Percentiles rank a stretch among this genome's conserved stretches.
phyloP scores from a whole-genome alignment of 306 rosid genomes.

The Cyclanthera cordifolia region DNA sequence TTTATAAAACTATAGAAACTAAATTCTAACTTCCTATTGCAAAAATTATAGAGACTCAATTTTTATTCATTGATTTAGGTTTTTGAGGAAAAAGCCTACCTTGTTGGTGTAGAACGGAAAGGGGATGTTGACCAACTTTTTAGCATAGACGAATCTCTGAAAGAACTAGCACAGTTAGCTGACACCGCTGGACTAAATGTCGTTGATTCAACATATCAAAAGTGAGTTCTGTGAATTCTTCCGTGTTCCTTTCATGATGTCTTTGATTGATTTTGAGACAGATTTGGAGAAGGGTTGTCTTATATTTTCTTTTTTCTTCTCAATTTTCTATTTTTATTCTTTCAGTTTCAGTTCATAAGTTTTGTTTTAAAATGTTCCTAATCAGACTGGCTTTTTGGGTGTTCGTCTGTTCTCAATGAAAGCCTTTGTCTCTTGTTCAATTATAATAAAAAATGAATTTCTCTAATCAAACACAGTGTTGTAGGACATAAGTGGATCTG shows the following conservation, averaged over 20 bases:
- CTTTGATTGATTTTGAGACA: background rate
- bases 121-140: constrained; percentile 38
- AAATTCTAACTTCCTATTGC: too few species aligned
- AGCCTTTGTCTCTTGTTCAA: background rate
- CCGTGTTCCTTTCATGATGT: background rate
- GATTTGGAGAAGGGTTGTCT: background rate
- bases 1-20: too few species aligned
- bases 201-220: constrained; percentile 76
- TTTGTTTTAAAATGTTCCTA: background rate
- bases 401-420: background rate
- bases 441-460: background rate
- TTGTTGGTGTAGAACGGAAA: constrained; percentile 76
- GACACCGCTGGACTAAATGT: constrained; percentile 87
- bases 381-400: constrained; percentile 2
- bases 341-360: background rate
- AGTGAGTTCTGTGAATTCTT: constrained; percentile 25
- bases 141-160: constrained; percentile 61
- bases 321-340: background rate
- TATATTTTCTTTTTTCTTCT: background rate
- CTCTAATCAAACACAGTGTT: background rate
- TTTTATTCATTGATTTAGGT: constrained; percentile 31
- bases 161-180: constrained; percentile 73
- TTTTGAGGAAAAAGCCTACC: constrained; percentile 77
- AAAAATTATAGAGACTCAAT: too few species aligned
- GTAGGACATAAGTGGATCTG: background rate